Conservation (phyloP, 331 rosid species). For the Dryas integrifolia region DNA sequence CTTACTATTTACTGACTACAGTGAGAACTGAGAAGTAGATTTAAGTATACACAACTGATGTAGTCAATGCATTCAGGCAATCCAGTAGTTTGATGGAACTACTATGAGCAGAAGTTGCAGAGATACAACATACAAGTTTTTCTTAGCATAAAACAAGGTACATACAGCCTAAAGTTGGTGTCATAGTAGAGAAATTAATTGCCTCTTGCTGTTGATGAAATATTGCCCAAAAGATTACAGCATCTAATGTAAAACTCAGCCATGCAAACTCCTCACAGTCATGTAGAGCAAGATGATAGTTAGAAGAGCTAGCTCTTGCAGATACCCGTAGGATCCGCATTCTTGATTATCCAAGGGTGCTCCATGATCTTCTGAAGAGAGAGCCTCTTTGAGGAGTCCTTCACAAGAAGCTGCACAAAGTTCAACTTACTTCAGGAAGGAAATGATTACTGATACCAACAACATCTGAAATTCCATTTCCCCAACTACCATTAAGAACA, state of each 20-base stretch:
- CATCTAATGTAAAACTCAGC: slow-evolving; percentile 5
- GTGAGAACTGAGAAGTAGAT: not conserved
- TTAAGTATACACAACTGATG: not conserved
- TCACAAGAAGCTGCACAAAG: slow-evolving; percentile 69
- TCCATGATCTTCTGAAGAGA: slow-evolving; percentile 74
- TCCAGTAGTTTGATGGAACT: not conserved
- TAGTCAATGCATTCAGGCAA: too few relatives aligned
- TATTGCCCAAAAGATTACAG: slow-evolving; percentile 8
- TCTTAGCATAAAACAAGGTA: not conserved
- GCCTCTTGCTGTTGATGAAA: slow-evolving; percentile 4
- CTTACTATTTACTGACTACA: not conserved
- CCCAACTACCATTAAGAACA: slow-evolving; percentile 3
- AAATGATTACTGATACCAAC: not conserved
- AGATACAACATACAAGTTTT: not conserved
- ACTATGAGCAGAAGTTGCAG: not conserved
- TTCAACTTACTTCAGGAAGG: not conserved
- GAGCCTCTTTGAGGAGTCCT: slow-evolving; percentile 69
- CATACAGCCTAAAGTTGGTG: not conserved
- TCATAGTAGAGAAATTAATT: not conserved
- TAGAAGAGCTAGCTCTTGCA: slow-evolving; percentile 36
- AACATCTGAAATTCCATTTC: not conserved
- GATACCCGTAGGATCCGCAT: slow-evolving; percentile 52
- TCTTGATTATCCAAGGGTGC: slow-evolving; percentile 84
- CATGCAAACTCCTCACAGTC: slow-evolving; percentile 12
- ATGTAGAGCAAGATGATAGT: slow-evolving; percentile 2